A percentile compares a stretch with the other conserved stretches of the same genome.
Evolutionary conservation across 805 yeast genomes (phyloP).

Genomic region (Candida insectorum): DNA sequence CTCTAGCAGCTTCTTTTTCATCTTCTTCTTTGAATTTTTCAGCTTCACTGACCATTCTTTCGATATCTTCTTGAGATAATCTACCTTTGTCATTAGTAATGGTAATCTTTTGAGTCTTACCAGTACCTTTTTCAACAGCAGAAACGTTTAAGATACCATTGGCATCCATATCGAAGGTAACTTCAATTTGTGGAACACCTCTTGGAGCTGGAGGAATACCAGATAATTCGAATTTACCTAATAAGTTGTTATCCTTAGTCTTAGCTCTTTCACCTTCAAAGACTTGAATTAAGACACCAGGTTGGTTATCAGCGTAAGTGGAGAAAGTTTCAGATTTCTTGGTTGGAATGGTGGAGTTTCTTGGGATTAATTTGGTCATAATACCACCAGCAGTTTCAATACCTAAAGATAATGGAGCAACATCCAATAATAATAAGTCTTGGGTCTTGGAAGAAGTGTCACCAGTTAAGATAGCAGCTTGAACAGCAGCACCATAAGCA

Average conservation of each 20-base stretch:
- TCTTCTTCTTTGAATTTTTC: conserved; percentile 97
- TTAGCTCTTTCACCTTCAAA: conserved; percentile 98
- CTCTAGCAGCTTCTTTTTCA: conserved; percentile 90
- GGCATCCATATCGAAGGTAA: conserved; percentile 94
- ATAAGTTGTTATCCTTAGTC: conserved; percentile 92
- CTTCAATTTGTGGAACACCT: conserved; percentile 98
- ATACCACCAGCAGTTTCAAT: conserved; percentile 99
- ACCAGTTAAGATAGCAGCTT: conserved; percentile 95
- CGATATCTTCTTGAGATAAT: conserved; percentile 95
- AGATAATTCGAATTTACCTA: conserved; percentile 94
- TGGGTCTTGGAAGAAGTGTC: conserved; percentile 95
- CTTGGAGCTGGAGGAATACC: conserved; percentile 99
- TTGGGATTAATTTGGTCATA: conserved; percentile 96
- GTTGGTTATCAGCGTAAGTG: conserved; percentile 96
- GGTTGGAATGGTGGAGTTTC: conserved; percentile 97
- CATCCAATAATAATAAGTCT: conserved; percentile 91
- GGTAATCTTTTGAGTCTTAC: conserved; percentile 95
- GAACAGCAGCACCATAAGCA: conserved; percentile 99
- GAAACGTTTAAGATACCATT: conserved; percentile 96
- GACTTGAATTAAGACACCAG: conserved; percentile 97
- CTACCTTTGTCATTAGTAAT: conserved; percentile 99
- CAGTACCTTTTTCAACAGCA: conserved; percentile 97
- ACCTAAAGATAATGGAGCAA: conserved; percentile 96
- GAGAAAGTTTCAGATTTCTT: conserved; percentile 96
- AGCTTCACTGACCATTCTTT: conserved; percentile 96